phyloP scores from a whole-genome alignment of 1,284 basidiomycete genomes.

The Mycosarcoma maydis region DNA sequence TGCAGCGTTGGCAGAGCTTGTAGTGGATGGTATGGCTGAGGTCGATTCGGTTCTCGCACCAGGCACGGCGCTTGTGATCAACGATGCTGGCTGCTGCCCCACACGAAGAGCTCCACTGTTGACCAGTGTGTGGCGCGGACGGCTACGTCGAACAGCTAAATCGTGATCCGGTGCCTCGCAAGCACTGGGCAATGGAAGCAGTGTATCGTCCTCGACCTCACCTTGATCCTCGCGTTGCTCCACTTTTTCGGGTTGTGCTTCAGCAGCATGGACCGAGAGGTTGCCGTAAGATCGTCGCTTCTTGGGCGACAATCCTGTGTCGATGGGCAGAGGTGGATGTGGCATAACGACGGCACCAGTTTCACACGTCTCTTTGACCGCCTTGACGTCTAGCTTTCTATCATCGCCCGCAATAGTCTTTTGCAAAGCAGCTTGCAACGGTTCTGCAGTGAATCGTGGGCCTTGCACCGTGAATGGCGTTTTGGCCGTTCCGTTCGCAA shows the following conservation, averaged over 20 bases:
- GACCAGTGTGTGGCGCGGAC: constrained; percentile 36
- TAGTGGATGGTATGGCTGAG: not conserved
- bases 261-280: constrained; percentile 33
- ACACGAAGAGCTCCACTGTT: constrained; percentile 41
- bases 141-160: constrained; percentile 16
- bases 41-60: not conserved
- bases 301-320: constrained; percentile 27
- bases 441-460: constrained; percentile 21
- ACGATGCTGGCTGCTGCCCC: not conserved
- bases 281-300: constrained; percentile 46
- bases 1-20: not conserved
- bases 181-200: constrained; percentile 10
- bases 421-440: constrained; percentile 19
- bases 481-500: constrained; percentile 4
- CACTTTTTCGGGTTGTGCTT: not conserved
- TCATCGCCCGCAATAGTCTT: constrained; percentile 7
- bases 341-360: constrained; percentile 5
- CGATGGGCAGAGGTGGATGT: constrained; percentile 20
- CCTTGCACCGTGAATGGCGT: constrained; percentile 24
- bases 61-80: constrained; percentile 1
- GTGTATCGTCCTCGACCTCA: constrained; percentile 17
- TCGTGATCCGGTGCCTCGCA: constrained; percentile 1
- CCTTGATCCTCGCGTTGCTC: constrained; percentile 3
- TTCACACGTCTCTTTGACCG: constrained; percentile 9
- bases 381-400: not conserved